Conservation (phyloP, 257 asterid genomes). For the Solanum chaucha region DNA sequence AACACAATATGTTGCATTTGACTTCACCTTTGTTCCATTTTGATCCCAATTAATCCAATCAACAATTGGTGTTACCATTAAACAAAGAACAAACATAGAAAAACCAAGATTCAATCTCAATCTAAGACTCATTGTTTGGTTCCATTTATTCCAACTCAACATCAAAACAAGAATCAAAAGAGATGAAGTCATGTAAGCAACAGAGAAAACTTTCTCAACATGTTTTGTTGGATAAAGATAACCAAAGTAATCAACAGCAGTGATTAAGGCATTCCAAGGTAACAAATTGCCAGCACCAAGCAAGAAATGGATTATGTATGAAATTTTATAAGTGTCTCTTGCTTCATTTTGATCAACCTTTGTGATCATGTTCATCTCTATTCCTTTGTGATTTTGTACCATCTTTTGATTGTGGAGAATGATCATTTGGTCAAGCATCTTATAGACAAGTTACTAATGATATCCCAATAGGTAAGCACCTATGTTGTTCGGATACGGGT, state of each 20-base stretch:
- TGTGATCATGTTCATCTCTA: not conserved
- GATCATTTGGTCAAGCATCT: not conserved
- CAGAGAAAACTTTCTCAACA: slow-evolving; percentile 58
- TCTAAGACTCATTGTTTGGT: slow-evolving; percentile 25
- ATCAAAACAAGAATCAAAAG: slow-evolving; percentile 30
- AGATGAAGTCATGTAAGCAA: slow-evolving; percentile 63
- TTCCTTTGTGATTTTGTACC: not conserved
- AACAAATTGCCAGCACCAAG: slow-evolving; percentile 79
- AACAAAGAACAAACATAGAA: slow-evolving; percentile 36
- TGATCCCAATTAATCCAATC: slow-evolving; percentile 31
- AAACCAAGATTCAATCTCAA: slow-evolving; percentile 59
- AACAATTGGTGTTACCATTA: slow-evolving; percentile 45
- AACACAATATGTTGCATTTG: slow-evolving; percentile 7
- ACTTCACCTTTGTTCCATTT: slow-evolving; percentile 5
- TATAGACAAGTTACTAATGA: not conserved
- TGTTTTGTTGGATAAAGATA: slow-evolving; percentile 46
- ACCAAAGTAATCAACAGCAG: slow-evolving; percentile 65
- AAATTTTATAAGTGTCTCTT: slow-evolving; percentile 35
- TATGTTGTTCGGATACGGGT: not conserved
- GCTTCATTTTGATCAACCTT: slow-evolving; percentile 1
- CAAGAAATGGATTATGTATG: slow-evolving; percentile 57
- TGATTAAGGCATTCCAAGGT: slow-evolving; percentile 77
- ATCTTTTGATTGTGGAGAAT: not conserved
- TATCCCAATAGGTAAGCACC: not conserved
- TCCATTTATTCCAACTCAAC: slow-evolving; percentile 24